Base-by-base conservation (phyloP, 2,329 filamentous ascomycete species). In the Penicillium concentricum region DNA sequence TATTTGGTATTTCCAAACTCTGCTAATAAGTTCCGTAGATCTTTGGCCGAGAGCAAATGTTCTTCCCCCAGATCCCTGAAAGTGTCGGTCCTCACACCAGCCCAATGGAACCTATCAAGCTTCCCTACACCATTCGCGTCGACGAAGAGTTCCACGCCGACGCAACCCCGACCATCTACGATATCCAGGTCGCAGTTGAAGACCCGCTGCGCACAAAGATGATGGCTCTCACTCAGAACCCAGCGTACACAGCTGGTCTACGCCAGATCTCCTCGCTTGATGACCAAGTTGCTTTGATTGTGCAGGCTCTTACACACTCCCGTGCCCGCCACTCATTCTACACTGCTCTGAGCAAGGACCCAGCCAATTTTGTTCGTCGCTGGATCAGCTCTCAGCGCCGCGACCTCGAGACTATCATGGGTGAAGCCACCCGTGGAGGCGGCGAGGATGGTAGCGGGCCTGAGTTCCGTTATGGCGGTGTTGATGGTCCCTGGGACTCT, bases 311-410 rank as follows among this genome's bases (percentile, higher is more conserved):
- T 43, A 83, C 87, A 28, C 87, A 92, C 64, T 91, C 90, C 26
- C 96, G 96, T 72, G 90, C 91, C 24, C 96, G 96, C 72, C 91
- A 96, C 72, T 85, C 87, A 16, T 99, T 99, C 79, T 88, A 94
- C 74, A 86, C 84, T 7, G 85, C 86, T 5, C 81, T 97, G 61
- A 85, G 87, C 57, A 85, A 88, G 61, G 92, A 97, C 65, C 94
- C 94, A 0, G 88, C 90, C 16, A 85, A 83, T 13, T 97, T 97
- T 68, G 82, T 97, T 58, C 87, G 85, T 62, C 86, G 90, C 69
- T 99, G 94, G 94, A 81, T 96, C 51, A 91, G 87, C 68, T 93
- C 89, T 16, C 94, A 99, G 78, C 92, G 92, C 76, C 83, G 92
- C 47, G 93, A 97, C 72, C 80, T 97, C 35, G 92, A 96, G 69